These are phyloP conservation scores for Exophiala calicioides DNA, from an alignment of 2,329 filamentous ascomycete genomes.

Conservation along the genomic window DNA sequence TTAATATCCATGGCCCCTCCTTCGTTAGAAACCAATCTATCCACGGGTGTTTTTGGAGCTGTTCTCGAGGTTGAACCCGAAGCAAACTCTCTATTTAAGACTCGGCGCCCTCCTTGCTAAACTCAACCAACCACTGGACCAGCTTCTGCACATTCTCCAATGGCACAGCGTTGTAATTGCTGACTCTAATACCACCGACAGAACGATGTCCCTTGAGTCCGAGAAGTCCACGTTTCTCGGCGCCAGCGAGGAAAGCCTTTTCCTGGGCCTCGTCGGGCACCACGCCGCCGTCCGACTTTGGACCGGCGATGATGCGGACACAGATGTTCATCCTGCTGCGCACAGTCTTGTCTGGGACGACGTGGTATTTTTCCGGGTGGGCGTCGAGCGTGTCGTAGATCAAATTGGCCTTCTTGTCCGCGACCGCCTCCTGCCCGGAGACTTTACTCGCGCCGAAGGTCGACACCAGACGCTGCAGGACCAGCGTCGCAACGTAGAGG, in stretches of 20 bases:
- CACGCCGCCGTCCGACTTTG: conserved; percentile 48
- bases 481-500: conserved; percentile 86
- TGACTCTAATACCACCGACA: conserved; percentile 81
- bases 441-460: conserved; percentile 68
- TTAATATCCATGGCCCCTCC: too few relatives aligned
- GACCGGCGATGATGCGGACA: conserved; percentile 69
- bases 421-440: conserved; percentile 71
- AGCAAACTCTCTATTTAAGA: too few relatives aligned
- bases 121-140: conserved; percentile 53
- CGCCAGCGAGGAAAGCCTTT: conserved; percentile 75
- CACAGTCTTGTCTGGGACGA: conserved; percentile 73
- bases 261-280: conserved; percentile 54
- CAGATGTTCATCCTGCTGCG: conserved; percentile 95
- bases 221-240: conserved; percentile 66
- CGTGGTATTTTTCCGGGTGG: conserved; percentile 65
- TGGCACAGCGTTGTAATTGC: conserved; percentile 85
- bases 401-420: conserved; percentile 71
- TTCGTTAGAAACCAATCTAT: too few relatives aligned
- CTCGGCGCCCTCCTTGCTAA: too few relatives aligned
- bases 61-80: too few relatives aligned
- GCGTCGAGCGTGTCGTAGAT: conserved; percentile 79
- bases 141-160: conserved; percentile 47
- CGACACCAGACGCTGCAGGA: conserved; percentile 72
- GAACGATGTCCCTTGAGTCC: conserved; percentile 87
- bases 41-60: too few relatives aligned